Conservation (phyloP, 2,329 filamentous ascomycete genomes). For the Talaromyces islandicus region DNA sequence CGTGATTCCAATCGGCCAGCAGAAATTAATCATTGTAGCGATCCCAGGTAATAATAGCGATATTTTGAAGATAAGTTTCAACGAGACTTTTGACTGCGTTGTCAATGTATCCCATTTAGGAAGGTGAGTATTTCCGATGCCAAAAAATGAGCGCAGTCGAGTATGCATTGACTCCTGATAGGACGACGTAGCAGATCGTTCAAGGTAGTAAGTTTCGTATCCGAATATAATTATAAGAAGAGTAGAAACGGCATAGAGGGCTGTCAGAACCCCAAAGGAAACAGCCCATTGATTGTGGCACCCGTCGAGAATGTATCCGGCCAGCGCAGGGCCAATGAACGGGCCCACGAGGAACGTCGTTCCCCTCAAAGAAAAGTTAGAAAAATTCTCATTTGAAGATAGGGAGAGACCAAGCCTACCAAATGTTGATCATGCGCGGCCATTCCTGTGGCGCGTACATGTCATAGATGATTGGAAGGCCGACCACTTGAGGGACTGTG, state of each 20-base stretch:
- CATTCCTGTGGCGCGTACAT: conserved; percentile 31
- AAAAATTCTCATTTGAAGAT: neutral
- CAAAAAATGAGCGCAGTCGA: conserved; percentile 20
- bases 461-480: conserved; percentile 34
- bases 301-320: conserved; percentile 30
- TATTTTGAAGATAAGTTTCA: conserved; percentile 24
- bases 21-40: conserved; percentile 30
- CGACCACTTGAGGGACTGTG: conserved; percentile 35
- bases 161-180: conserved; percentile 10
- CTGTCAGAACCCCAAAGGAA: conserved; percentile 30
- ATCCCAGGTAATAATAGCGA: conserved; percentile 24
- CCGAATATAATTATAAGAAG: conserved; percentile 27
- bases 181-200: conserved; percentile 2
- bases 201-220: conserved; percentile 27
- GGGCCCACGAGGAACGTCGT: conserved; percentile 33
- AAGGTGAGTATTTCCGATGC: conserved; percentile 24
- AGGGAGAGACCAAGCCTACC: conserved; percentile 14
- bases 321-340: conserved; percentile 31
- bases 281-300: conserved; percentile 23
- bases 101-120: conserved; percentile 20
- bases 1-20: conserved; percentile 35
- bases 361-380: conserved; percentile 18
- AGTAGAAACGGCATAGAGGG: conserved; percentile 30
- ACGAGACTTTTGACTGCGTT: conserved; percentile 19
- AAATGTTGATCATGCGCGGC: conserved; percentile 35